A percentile compares a stretch with the other conserved stretches of the same genome.
phyloP scores from a whole-genome alignment of 805 yeast genomes.

The Henningerozyma blattae region DNA sequence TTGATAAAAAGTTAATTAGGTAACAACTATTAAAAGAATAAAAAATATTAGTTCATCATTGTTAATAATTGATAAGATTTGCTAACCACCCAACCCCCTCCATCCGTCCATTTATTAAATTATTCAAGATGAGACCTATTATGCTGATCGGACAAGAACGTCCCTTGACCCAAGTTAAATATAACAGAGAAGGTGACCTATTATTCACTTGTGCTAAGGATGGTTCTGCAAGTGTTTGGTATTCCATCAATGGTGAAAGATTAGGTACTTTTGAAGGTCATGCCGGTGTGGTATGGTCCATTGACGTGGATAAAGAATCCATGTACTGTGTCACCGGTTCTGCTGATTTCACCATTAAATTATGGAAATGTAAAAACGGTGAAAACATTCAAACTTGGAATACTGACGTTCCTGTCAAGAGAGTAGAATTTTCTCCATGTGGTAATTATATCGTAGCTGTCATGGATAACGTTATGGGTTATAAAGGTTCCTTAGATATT shows the following conservation, averaged over 20 bases:
- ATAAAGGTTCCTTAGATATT: slow-evolving; percentile 61
- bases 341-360: slow-evolving; percentile 75
- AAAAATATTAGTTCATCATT: neutral
- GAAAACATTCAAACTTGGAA: slow-evolving; percentile 60
- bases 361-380: slow-evolving; percentile 80
- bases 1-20: neutral
- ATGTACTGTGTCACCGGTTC: slow-evolving; percentile 73
- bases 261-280: slow-evolving; percentile 86
- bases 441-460: slow-evolving; percentile 59
- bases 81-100: no score
- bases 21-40: neutral
- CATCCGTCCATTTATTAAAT: no score
- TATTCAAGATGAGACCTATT: slow-evolving; percentile 44
- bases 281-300: slow-evolving; percentile 89
- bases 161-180: slow-evolving; percentile 91
- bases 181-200: slow-evolving; percentile 90
- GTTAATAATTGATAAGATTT: neutral
- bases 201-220: slow-evolving; percentile 89
- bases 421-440: slow-evolving; percentile 76
- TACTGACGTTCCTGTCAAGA: slow-evolving; percentile 76
- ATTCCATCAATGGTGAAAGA: slow-evolving; percentile 90
- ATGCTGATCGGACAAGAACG: slow-evolving; percentile 92
- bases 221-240: slow-evolving; percentile 84
- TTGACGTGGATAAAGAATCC: slow-evolving; percentile 70
- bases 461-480: slow-evolving; percentile 88